A percentile compares a stretch with the other conserved stretches of the same genome.
Evolutionary conservation across 2,329 filamentous ascomycete genomes (phyloP).

Genomic region (Pseudogymnoascus pannorum): DNA sequence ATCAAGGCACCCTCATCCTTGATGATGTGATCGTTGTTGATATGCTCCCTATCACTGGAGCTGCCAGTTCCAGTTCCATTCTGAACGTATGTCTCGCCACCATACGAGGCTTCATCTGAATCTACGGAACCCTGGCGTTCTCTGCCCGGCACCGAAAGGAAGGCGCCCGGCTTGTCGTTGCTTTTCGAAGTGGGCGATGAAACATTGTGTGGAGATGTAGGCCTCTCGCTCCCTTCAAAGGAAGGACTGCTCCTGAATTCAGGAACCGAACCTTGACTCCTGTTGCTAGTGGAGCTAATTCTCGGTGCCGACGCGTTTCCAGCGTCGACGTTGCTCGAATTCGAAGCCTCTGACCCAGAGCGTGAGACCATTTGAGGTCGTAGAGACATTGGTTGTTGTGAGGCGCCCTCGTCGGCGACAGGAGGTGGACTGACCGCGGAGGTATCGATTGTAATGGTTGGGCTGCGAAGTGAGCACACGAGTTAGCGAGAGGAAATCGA

Average conservation of each 20-base stretch:
- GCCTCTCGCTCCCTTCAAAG: slow-evolving; percentile 55
- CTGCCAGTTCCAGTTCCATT: slow-evolving; percentile 35
- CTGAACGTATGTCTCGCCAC: slow-evolving; percentile 30
- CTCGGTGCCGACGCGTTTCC: not conserved
- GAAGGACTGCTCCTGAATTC: slow-evolving; percentile 47
- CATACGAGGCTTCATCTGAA: slow-evolving; percentile 46
- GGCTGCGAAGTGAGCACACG: slow-evolving; percentile 23
- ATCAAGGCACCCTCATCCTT: slow-evolving; percentile 37
- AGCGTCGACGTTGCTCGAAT: not conserved
- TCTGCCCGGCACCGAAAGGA: slow-evolving; percentile 56
- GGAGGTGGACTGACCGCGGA: slow-evolving; percentile 38
- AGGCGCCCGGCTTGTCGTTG: slow-evolving; percentile 42
- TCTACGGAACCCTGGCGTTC: slow-evolving; percentile 58
- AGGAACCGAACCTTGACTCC: slow-evolving; percentile 26
- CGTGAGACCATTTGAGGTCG: slow-evolving; percentile 29
- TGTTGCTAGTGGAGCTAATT: slow-evolving; percentile 16
- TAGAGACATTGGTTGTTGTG: slow-evolving; percentile 26
- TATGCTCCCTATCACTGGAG: slow-evolving; percentile 30
- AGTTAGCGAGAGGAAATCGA: slow-evolving; percentile 17
- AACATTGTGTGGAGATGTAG: slow-evolving; percentile 60
- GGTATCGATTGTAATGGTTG: slow-evolving; percentile 51
- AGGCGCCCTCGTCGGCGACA: slow-evolving; percentile 27
- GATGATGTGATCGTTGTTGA: slow-evolving; percentile 41
- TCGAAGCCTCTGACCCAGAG: not conserved
- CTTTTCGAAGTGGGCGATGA: slow-evolving; percentile 52